Conservation (phyloP, 2,329 filamentous ascomycete species). For the Hymenotorrendiella dingleyae region DNA sequence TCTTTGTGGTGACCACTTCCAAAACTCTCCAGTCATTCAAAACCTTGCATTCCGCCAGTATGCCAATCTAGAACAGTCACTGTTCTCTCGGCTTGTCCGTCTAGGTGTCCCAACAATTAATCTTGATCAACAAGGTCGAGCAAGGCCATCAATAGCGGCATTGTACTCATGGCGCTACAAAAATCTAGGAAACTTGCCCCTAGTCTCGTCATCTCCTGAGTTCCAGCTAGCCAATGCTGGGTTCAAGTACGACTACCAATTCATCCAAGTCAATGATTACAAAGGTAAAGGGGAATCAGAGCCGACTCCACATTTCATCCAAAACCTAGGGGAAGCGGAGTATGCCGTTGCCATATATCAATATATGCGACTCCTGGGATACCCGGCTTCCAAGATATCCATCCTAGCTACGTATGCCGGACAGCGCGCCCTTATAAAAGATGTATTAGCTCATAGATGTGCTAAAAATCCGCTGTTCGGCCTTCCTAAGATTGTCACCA, state of each 20-base stretch:
- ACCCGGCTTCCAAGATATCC: constrained; percentile 67
- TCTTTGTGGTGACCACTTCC: constrained; percentile 89
- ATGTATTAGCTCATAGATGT: constrained; percentile 81
- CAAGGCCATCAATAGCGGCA: constrained; percentile 77
- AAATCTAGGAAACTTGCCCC: constrained; percentile 70
- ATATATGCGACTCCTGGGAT: constrained; percentile 95
- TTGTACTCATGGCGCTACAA: constrained; percentile 94
- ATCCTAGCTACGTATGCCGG: constrained; percentile 94
- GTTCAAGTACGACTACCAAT: constrained; percentile 91
- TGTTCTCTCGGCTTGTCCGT: constrained; percentile 86
- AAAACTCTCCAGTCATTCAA: constrained; percentile 94
- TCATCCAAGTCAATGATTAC: constrained; percentile 92
- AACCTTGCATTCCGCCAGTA: constrained; percentile 92
- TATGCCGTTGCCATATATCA: constrained; percentile 94
- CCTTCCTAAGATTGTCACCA: constrained; percentile 81
- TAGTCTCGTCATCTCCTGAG: constrained; percentile 61
- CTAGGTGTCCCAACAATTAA: constrained; percentile 87
- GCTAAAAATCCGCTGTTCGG: constrained; percentile 80
- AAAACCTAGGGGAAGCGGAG: constrained; percentile 94
- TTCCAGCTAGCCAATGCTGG: constrained; percentile 83
- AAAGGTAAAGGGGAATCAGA: constrained; percentile 84
- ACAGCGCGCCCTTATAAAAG: constrained; percentile 79
- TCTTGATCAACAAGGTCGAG: constrained; percentile 89
- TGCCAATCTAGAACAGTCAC: constrained; percentile 89
- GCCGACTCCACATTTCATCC: constrained; percentile 88